Evolutionary conservation across 2,329 filamentous ascomycete genomes (phyloP), one percentile per base, ranked within the genome.

Genomic region (Ophioceras dolichostomum): DNA sequence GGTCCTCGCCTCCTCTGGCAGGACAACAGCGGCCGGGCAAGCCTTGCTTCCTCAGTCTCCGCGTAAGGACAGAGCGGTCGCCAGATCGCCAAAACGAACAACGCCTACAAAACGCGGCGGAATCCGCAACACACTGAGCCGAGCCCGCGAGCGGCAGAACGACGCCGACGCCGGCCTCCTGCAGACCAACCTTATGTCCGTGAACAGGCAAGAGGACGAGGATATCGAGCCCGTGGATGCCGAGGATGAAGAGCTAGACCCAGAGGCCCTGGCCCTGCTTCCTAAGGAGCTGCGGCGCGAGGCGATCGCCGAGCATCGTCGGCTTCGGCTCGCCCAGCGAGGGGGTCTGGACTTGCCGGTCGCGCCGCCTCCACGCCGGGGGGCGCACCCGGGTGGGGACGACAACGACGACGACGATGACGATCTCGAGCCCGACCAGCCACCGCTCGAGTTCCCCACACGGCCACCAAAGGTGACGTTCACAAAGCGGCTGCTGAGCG

Each of bases 281-380:
- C 89, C 89, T 0, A 78, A 83, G 45, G 84, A 94, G 33, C 72
- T 94, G 33, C 76, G 83, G 10, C 65, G 62, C 13, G 88, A 96
- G 57, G 69, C 96, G 6, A 57, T 94, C 2, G 77, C 75, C 16
- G 83, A 94, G 48, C 79, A 88, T 50, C 70, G 68, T 24, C 71
- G 70, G 16, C 70, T 69, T 10, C 73, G 68, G n/a, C 62, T 80
- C 16, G 73, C 75, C 10, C 70, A 75, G 27, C 66, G 60, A 14
- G 62, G 69, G 1, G 67, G 64, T 0, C 55, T 76, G n/a, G 62
- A 61, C 36, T 41, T 70, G 14, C 56, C 66, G 21, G 56, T 29
- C 7, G 24, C 56, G 4, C 55, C 54, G 0, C 41, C 41, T 4
- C 48, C 45, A 12, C 52, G 52, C 28, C 45, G 47, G 5, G 42